Base-by-base conservation (phyloP, 106 monocot species). In the Apostasia shenzhenica region DNA sequence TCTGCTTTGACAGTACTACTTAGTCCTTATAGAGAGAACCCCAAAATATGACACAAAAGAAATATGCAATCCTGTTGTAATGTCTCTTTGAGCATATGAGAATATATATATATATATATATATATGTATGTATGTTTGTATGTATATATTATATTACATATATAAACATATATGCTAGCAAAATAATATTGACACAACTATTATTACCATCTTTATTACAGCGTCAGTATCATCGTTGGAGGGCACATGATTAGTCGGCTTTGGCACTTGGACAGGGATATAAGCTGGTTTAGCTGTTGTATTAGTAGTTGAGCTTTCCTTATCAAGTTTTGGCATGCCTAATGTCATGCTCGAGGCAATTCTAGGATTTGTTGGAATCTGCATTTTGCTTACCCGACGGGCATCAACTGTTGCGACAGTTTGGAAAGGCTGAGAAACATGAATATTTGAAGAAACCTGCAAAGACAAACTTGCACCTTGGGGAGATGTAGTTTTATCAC, bases 291-390 rank as follows among this genome's bases (percentile, higher is more conserved):
- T 90, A 54, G 62, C 1, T 66, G 74, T 42, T 53, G 73, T 70
- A 81, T 68, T 76, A 63, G 55, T 50, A 39, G 49, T 53, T 65
- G 70, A 72, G 49, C 54, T 83, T 73, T 86, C 86, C 71, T 81
- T 92, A 61, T 86, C 80, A 58, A 63, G 58, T 75, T 90, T 99
- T 61, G 76, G 67, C 67, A 78, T 70, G 26, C 67, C 78, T 67
- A 86, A 61, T 6, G 71, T 70, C 82, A 92, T 67, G 79, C 72
- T 77, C 74, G 92, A 58, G 61, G 97, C 83, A 80, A 99, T 99
- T 77, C 89, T 89, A 78, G 97, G 95, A 68, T 97, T 97, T 73
- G 89, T 92, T 71, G 92, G 83, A 81, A 99, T 87, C 85, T 99
- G 97, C 68, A 92, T 73, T 79, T 92, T 99, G 77, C 83, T 85